Evolutionary conservation across 352 stramenopile species (phyloP).

Genomic region (Phytopythium mirpurense): DNA sequence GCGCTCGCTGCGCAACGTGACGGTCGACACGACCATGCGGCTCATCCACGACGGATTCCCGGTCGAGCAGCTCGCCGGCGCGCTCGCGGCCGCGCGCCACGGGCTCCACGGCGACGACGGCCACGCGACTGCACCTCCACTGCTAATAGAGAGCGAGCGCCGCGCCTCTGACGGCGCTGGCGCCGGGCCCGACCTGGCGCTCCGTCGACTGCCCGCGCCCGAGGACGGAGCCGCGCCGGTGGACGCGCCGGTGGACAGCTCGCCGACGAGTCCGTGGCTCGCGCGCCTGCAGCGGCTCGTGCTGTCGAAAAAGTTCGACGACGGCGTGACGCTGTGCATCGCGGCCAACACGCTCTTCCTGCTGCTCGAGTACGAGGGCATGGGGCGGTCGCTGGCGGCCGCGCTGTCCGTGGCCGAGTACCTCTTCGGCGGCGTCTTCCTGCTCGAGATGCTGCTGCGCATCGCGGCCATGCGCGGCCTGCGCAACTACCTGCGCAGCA

Average conservation of each 20-base stretch:
- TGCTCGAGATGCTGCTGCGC: conserved; percentile 53
- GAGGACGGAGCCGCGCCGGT: no score
- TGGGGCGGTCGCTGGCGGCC: conserved; percentile 24
- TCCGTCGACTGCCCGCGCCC: neutral
- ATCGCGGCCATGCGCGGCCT: conserved; percentile 54
- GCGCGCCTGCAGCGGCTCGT: conserved; percentile 41
- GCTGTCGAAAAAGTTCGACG: conserved; percentile 69
- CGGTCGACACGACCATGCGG: conserved; percentile 56
- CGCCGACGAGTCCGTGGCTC: conserved; percentile 11
- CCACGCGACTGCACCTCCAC: neutral
- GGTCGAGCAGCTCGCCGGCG: conserved; percentile 40
- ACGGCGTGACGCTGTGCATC: conserved; percentile 67
- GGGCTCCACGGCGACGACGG: neutral
- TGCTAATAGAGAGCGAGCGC: no score
- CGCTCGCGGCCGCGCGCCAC: conserved; percentile 15
- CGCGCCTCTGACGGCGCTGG: no score
- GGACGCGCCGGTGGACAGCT: neutral
- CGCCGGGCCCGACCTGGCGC: no score
- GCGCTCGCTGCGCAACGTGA: conserved; percentile 51
- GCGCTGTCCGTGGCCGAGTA: conserved; percentile 62
- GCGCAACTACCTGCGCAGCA: conserved; percentile 41
- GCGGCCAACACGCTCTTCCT: conserved; percentile 61
- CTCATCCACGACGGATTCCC: conserved; percentile 51
- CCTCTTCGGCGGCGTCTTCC: conserved; percentile 60
- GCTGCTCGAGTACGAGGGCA: conserved; percentile 62